Evolutionary conservation across 345 rosid species (phyloP).

Genomic region (Pistacia vera): DNA sequence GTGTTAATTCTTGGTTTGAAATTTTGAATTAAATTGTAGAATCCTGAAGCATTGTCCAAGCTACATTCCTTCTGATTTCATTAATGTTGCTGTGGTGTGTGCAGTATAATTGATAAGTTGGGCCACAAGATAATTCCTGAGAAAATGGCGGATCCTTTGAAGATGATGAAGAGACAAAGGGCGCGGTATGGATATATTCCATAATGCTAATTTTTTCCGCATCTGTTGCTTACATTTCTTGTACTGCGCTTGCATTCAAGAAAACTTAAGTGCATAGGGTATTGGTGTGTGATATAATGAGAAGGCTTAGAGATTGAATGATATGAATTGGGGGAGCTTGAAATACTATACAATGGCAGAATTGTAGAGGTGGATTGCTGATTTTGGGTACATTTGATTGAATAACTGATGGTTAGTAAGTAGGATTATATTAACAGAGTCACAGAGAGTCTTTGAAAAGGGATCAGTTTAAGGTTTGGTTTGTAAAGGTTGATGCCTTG

Average conservation of each 20-base stretch:
- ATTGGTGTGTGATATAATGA: background rate
- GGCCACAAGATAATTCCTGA: constrained; percentile 58
- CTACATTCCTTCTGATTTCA: background rate
- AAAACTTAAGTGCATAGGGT: too few relatives aligned
- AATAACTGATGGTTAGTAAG: background rate
- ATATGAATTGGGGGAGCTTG: background rate
- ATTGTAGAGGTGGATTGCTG: background rate
- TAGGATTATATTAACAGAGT: background rate
- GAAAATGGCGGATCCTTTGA: constrained; percentile 20
- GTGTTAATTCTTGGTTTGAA: background rate
- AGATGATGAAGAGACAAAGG: constrained; percentile 75
- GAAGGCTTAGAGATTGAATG: background rate
- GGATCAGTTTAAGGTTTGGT: background rate
- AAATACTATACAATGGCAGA: background rate
- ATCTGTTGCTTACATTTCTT: background rate
- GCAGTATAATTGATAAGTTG: constrained; percentile 71
- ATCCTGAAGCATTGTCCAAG: background rate
- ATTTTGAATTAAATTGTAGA: background rate
- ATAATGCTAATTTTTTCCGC: background rate
- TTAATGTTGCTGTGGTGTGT: constrained; percentile 16
- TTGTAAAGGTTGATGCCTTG: background rate
- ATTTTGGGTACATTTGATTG: background rate
- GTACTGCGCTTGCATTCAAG: background rate
- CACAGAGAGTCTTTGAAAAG: background rate
- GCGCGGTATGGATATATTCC: constrained; percentile 52